phyloP scores from a whole-genome alignment of 2,329 filamentous ascomycete species.

The Pseudogymnoascus sp. region DNA sequence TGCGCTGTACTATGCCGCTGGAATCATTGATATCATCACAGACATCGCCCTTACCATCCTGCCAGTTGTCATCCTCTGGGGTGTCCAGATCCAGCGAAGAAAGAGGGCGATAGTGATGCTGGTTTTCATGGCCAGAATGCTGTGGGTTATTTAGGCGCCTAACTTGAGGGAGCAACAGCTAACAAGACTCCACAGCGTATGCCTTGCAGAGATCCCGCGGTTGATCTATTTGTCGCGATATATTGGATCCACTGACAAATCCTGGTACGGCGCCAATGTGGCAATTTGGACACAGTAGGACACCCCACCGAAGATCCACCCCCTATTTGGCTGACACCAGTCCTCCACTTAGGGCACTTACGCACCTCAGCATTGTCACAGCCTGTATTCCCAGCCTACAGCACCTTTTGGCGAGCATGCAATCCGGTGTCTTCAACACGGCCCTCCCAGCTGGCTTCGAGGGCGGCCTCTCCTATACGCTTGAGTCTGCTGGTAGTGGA shows the following conservation, averaged over 20 bases:
- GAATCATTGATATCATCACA: constrained; percentile 37
- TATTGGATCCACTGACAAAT: neutral
- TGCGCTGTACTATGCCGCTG: constrained; percentile 30
- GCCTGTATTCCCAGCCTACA: constrained; percentile 19
- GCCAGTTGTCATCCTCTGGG: constrained; percentile 39
- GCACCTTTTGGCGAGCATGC: constrained; percentile 18
- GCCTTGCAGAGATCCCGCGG: constrained; percentile 24
- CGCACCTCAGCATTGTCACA: constrained; percentile 17
- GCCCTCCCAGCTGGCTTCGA: constrained; percentile 10
- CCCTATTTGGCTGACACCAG: constrained; percentile 14
- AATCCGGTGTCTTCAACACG: constrained; percentile 14
- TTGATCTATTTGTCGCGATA: constrained; percentile 12
- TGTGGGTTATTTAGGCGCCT: constrained; percentile 23
- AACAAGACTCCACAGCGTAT: constrained; percentile 24
- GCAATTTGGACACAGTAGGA: constrained; percentile 10
- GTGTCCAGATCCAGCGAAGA: constrained; percentile 32
- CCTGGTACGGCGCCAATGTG: constrained; percentile 3
- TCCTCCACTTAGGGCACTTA: constrained; percentile 16
- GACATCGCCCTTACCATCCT: constrained; percentile 38
- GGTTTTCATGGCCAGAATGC: constrained; percentile 21
- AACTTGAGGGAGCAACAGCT: neutral
- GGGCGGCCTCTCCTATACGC: neutral
- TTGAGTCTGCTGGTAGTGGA: neutral
- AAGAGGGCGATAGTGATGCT: constrained; percentile 22
- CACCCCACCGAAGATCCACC: constrained; percentile 13